Conservation (phyloP, 352 stramenopile species). For the Phytophthora sp. region DNA sequence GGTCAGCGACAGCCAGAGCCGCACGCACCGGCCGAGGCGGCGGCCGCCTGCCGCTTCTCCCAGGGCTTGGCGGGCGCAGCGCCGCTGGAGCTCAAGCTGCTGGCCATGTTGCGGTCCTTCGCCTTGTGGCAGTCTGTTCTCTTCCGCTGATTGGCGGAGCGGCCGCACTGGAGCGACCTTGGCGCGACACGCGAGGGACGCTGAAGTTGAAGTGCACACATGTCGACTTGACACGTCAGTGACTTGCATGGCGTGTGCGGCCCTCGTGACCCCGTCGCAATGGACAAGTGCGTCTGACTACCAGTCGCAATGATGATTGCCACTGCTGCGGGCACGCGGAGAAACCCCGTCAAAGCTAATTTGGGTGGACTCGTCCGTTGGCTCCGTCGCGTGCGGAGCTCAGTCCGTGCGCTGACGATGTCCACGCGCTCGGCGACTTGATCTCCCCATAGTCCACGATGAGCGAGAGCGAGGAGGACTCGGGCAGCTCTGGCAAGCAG, state of each 20-base stretch:
- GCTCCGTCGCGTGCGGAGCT: not conserved
- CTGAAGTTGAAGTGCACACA: not conserved
- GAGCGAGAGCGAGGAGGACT: constrained; percentile 54
- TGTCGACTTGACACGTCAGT: not conserved
- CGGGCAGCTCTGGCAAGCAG: constrained; percentile 29
- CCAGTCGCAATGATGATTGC: no score
- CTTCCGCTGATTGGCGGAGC: no score
- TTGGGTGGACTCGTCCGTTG: constrained; percentile 14
- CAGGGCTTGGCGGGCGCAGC: constrained; percentile 52
- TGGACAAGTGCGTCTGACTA: no score
- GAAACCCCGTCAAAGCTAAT: constrained; percentile 5
- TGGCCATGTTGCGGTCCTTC: constrained; percentile 19
- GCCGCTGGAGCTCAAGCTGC: constrained; percentile 30
- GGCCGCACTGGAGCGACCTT: not conserved
- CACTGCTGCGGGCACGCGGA: no score
- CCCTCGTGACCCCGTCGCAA: no score
- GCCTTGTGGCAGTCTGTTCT: constrained; percentile 4
- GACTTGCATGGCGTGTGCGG: no score
- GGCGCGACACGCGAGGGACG: not conserved
- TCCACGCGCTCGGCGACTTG: constrained; percentile 9
- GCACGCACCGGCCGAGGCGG: constrained; percentile 32
- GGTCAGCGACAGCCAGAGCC: not conserved
- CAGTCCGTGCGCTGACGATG: constrained; percentile 13
- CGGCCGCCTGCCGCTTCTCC: constrained; percentile 41
- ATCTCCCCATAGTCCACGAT: constrained; percentile 17